Base-by-base conservation (phyloP, 495 filamentous ascomycete genomes). In the Hypoxylon fuscum region DNA sequence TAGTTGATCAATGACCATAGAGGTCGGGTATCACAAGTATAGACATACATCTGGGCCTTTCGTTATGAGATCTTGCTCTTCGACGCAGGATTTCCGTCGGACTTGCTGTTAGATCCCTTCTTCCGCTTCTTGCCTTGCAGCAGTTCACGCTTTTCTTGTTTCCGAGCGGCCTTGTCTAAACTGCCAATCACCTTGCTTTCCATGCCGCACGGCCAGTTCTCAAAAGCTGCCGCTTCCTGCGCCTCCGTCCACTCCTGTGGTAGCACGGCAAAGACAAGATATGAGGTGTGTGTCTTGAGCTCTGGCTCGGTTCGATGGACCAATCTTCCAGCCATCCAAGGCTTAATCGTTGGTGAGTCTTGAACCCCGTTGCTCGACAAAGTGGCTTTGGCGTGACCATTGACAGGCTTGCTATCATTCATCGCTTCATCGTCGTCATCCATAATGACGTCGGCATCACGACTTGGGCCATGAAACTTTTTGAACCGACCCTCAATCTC, bases 201-300 rank as follows among this genome's bases (percentile, higher is more conserved):
- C 22, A 64, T 68, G 14, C 74, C 76, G 7, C 85, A 78, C 2
- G 85, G 80, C 83, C 88, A 94, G 56, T 78, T 82, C 55, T 77
- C 81, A 41, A 76, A 73, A 23, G 87, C 90, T 12, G 75, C 79
- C n/a, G 81, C 78, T 75, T 99, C 95, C 66, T 96, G 90, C 62
- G 89, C 90, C 44, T 85, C 88, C 0, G 77, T 86, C 96, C 95
- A 98, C 48, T 89, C 88, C 45, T 85, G 79, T 10, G 96, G 96
- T 49, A 99, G 75, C 4, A 95, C 77, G 1, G 96, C 95, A 82
- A 99, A 98, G 5, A 96, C 89, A 12, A 99, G 81, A 73, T 98
- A 99, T 10, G 88, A 92, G 0, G 95, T 99, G 74, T 99, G 95
- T 8, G 87, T 93, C 82, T 96, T 97, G 25, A 97, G 74, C 76